These are phyloP conservation scores for Phialophora verrucosa DNA, from an alignment of 2,329 filamentous ascomycete genomes.

Conservation along the genomic window DNA sequence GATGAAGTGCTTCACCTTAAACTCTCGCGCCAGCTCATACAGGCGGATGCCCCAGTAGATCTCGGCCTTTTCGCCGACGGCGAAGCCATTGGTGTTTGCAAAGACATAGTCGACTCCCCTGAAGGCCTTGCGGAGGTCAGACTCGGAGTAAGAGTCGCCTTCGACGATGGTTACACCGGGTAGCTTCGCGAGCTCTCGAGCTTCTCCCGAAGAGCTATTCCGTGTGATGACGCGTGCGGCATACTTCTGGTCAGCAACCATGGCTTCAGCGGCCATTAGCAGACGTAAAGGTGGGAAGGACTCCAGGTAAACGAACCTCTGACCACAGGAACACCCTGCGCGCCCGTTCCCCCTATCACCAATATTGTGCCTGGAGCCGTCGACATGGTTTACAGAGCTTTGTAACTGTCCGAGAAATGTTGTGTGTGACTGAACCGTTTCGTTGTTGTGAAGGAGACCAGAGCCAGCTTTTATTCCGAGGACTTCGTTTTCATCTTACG, in stretches of 20 bases:
- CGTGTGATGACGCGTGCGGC: conserved; percentile 55
- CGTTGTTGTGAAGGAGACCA: not conserved
- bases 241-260: conserved; percentile 12
- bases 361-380: conserved; percentile 12
- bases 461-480: not conserved
- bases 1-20: conserved; percentile 49
- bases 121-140: conserved; percentile 53
- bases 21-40: conserved; percentile 45
- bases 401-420: not conserved
- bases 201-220: conserved; percentile 49
- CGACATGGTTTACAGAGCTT: not conserved
- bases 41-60: conserved; percentile 51
- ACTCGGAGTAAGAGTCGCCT: conserved; percentile 56
- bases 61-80: conserved; percentile 59
- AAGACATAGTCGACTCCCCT: conserved; percentile 55
- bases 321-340: conserved; percentile 57
- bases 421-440: not conserved
- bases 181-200: conserved; percentile 50
- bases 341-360: conserved; percentile 58
- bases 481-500: too few species aligned
- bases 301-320: conserved; percentile 42
- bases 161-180: conserved; percentile 54
- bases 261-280: conserved; percentile 9
- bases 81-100: conserved; percentile 61
- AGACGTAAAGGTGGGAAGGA: not conserved